Evolutionary conservation across 805 yeast genomes (phyloP).

Genomic region (Kluyveromyces aestuarii): DNA sequence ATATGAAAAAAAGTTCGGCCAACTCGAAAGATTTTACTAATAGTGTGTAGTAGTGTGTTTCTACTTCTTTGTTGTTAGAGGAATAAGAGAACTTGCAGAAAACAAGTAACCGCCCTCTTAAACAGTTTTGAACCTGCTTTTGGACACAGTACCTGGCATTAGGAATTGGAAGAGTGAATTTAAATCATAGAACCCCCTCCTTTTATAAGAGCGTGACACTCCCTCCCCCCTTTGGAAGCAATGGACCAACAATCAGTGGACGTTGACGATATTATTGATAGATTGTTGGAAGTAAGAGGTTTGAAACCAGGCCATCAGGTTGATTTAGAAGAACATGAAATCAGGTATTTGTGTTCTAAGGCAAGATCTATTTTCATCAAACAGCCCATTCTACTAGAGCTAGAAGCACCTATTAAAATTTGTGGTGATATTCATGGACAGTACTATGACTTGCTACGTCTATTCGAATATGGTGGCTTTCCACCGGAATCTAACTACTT

Average conservation of each 20-base stretch:
- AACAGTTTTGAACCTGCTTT: not conserved
- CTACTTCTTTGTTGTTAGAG: not conserved
- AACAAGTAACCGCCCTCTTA: not conserved
- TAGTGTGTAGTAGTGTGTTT: not conserved
- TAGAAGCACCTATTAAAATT: slow-evolving; percentile 94
- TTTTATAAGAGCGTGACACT: not conserved
- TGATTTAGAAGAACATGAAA: slow-evolving; percentile 86
- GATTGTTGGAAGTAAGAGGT: slow-evolving; percentile 94
- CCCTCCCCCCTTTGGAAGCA: not conserved
- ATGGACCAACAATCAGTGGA: slow-evolving; percentile 71
- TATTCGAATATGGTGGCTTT: slow-evolving; percentile 97
- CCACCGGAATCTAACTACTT: slow-evolving; percentile 98
- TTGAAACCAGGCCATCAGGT: slow-evolving; percentile 98
- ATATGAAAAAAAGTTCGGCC: not conserved
- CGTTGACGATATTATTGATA: slow-evolving; percentile 92
- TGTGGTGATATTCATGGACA: slow-evolving; percentile 99
- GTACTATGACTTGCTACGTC: slow-evolving; percentile 88
- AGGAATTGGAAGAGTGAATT: not conserved
- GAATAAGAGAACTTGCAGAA: not conserved
- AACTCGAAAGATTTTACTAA: not conserved
- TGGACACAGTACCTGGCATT: not conserved
- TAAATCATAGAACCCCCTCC: not conserved
- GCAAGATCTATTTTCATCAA: slow-evolving; percentile 97
- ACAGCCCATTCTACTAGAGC: slow-evolving; percentile 90
- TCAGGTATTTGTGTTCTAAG: slow-evolving; percentile 89